Evolutionary conservation across 1,284 basidiomycete genomes (phyloP).

Genomic region (Cutaneotrichosporon cavernicola): DNA sequence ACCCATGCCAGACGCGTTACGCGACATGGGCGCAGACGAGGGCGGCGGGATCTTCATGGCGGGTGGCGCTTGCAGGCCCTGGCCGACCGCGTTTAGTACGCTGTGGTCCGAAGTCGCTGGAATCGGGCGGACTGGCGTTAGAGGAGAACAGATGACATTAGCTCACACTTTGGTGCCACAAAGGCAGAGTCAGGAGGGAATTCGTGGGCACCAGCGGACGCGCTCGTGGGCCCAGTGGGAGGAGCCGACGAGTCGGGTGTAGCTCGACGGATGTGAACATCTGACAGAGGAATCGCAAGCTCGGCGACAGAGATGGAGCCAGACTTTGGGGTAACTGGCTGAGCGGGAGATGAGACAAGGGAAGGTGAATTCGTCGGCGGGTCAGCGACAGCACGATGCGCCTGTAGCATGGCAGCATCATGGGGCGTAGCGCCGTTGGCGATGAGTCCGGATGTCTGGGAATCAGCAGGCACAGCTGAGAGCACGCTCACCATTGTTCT

Average conservation of each 20-base stretch:
- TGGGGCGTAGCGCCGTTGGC: background rate
- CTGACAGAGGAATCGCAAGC: constrained; percentile 14
- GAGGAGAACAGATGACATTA: background rate
- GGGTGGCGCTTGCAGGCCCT: constrained; percentile 1
- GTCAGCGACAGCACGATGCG: constrained; percentile 19
- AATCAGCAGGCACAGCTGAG: background rate
- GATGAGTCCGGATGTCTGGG: background rate
- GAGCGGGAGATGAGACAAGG: background rate
- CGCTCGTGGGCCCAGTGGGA: constrained; percentile 15
- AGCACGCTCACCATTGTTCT: constrained; percentile 21
- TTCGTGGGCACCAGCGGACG: constrained; percentile 7
- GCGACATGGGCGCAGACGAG: constrained; percentile 42
- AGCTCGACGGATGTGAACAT: constrained; percentile 4
- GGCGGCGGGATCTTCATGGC: constrained; percentile 44
- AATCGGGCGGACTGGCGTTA: constrained; percentile 44
- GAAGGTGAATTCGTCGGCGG: constrained; percentile 6
- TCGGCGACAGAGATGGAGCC: constrained; percentile 22
- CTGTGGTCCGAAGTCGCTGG: constrained; percentile 32
- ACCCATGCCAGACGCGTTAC: constrained; percentile 36
- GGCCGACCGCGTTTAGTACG: constrained; percentile 17
- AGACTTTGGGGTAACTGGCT: constrained; percentile 5
- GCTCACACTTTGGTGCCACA: constrained; percentile 43
- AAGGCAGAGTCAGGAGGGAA: constrained; percentile 34
- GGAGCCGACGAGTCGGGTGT: constrained; percentile 17
- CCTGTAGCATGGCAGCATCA: constrained; percentile 16